Base-by-base conservation (phyloP, 2,329 filamentous ascomycete species). In the Ophiobolus disseminans region DNA sequence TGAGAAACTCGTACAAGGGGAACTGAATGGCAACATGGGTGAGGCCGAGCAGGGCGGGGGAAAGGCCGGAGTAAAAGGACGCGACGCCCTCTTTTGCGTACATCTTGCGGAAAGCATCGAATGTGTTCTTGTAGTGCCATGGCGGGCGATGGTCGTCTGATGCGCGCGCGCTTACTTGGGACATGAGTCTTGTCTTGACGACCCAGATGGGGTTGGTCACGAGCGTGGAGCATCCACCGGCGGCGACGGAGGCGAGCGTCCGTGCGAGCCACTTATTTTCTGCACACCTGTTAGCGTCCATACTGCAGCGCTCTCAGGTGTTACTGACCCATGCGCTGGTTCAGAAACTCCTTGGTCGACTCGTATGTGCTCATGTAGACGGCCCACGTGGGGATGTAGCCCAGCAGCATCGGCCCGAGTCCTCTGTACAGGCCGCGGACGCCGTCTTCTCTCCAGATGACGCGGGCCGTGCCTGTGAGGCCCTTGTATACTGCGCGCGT, bases 131-230 rank as follows among this genome's bases (percentile, higher is more conserved):
- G 74, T 99, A 99, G 69, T 97, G 89, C 91, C 92, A 97, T 22
- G 87, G 87, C n/a, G 86, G 82, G 45, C 85, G 82, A 41, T 84
- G 76, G 46, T 76, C 74, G 66, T 76, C 79, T 23, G 75, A 80
- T 57, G 82, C 78, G 53, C 77, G 80, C 28, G 79, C 73, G 58
- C 83, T 86, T 17, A 86, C 88, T 77, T 97, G 94, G 28, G 94
- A 96, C 94, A 97, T 97, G 62, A 99, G 83, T 60, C 94, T 84
- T 39, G 94, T 99, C 76, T 99, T 99, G 78, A 99, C 96, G 28
- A 99, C 94, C 94, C 94, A 99, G 53, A 99, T 99, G 1, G 94
- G 94, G 73, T 97, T 99, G 19, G 94, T 99, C 55, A 88, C 89
- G 55, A 97, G 82, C 3, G 94, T 99, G 60, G 92, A 97, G 76